Percentiles rank a stretch among this genome's conserved stretches.
phyloP scores from a whole-genome alignment of 2,329 filamentous ascomycete genomes.

The Calonectria pteridis region DNA sequence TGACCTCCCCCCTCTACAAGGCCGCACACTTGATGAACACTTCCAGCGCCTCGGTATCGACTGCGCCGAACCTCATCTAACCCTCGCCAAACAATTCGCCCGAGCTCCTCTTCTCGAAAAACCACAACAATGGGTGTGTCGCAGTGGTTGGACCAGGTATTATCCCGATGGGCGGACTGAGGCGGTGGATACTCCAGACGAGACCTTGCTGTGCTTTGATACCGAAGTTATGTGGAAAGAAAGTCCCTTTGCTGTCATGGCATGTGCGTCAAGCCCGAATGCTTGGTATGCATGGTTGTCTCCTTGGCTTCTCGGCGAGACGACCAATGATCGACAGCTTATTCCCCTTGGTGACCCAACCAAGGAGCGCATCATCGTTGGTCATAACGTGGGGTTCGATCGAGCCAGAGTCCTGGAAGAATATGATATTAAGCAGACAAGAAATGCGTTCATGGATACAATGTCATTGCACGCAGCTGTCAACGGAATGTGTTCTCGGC shows the following conservation, averaged over 20 bases:
- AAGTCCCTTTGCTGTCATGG: constrained; percentile 94
- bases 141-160: constrained; percentile 97
- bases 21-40: constrained; percentile 89
- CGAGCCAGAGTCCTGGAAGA: constrained; percentile 90
- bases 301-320: constrained; percentile 91
- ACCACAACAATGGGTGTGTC: constrained; percentile 78
- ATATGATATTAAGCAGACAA: constrained; percentile 85
- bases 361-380: constrained; percentile 82
- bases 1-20: constrained; percentile 84
- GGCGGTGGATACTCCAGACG: constrained; percentile 80
- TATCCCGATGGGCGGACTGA: constrained; percentile 78
- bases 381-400: constrained; percentile 97
- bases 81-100: constrained; percentile 80
- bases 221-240: constrained; percentile 98
- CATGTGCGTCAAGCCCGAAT: constrained; percentile 88
- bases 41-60: constrained; percentile 91
- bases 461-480: constrained; percentile 99
- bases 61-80: constrained; percentile 86
- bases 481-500: constrained; percentile 98
- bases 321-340: constrained; percentile 80
- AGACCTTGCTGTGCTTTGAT: constrained; percentile 89
- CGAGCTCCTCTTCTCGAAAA: constrained; percentile 68
- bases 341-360: constrained; percentile 86
- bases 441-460: constrained; percentile 92
- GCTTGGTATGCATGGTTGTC: constrained; percentile 99